A percentile compares a stretch with the other conserved stretches of the same genome.
These are phyloP conservation scores for Asterophora lycoperdoides DNA, from an alignment of 768 basidiomycete genomes.

Conservation along the genomic window DNA sequence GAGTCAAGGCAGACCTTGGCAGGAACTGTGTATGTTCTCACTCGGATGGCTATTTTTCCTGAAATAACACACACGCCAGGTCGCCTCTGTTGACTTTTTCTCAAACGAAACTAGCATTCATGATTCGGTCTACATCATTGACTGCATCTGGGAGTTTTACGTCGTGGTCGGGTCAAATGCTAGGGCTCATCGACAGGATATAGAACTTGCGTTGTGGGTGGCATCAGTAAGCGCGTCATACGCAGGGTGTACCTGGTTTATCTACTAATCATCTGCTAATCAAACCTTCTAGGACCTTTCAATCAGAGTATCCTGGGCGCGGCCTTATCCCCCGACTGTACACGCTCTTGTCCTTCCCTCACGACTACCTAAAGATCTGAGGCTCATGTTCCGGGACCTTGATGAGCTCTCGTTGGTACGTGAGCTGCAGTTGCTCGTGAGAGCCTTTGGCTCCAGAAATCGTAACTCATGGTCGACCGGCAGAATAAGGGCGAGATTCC, in stretches of 20 bases:
- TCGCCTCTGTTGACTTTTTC: slow-evolving; percentile 42
- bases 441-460: too few species aligned
- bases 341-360: slow-evolving; percentile 75
- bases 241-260: neutral
- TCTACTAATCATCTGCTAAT: neutral
- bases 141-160: slow-evolving; percentile 80
- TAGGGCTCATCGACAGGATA: slow-evolving; percentile 54
- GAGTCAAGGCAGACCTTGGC: slow-evolving; percentile 38
- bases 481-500: slow-evolving; percentile 44
- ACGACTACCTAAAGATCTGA: slow-evolving; percentile 66
- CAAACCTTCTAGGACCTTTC: slow-evolving; percentile 46
- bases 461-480: slow-evolving; percentile 6
- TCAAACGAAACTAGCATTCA: slow-evolving; percentile 34
- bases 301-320: slow-evolving; percentile 39
- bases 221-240: slow-evolving; percentile 43
- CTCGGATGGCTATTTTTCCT: neutral
- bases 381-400: slow-evolving; percentile 61
- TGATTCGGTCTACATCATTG: slow-evolving; percentile 57
- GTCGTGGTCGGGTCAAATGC: slow-evolving; percentile 66
- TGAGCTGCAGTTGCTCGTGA: slow-evolving; percentile 11
- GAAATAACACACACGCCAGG: slow-evolving; percentile 29
- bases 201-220: slow-evolving; percentile 54
- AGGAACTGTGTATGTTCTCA: slow-evolving; percentile 37
- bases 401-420: slow-evolving; percentile 60
- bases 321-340: slow-evolving; percentile 69